Evolutionary conservation across 1,139 yeast species (phyloP).

Genomic region (Candida sp.): DNA sequence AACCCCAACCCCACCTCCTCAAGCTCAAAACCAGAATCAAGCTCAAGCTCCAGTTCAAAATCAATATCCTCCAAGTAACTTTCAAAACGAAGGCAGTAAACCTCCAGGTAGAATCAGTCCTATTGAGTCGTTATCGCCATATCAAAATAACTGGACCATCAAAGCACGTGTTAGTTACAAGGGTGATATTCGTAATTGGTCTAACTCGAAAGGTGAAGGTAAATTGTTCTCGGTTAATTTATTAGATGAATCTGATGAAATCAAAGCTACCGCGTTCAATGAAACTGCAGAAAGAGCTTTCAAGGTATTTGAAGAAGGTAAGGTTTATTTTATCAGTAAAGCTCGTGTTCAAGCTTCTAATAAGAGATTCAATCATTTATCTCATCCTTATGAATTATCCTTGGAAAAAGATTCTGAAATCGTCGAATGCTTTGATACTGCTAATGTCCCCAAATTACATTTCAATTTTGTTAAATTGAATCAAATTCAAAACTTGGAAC

Average conservation of each 20-base stretch:
- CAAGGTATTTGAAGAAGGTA: slow-evolving; percentile 80
- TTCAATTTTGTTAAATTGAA: slow-evolving; percentile 74
- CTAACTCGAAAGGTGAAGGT: slow-evolving; percentile 85
- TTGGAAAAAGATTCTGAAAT: slow-evolving; percentile 79
- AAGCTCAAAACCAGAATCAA: slow-evolving; percentile 1
- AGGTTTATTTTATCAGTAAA: slow-evolving; percentile 80
- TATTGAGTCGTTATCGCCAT: slow-evolving; percentile 88
- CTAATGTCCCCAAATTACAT: slow-evolving; percentile 69
- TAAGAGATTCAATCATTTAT: slow-evolving; percentile 79
- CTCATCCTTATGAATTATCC: slow-evolving; percentile 85
- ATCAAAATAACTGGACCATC: slow-evolving; percentile 87
- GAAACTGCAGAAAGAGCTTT: slow-evolving; percentile 79
- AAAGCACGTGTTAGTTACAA: slow-evolving; percentile 89
- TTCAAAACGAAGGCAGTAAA: slow-evolving; percentile 8
- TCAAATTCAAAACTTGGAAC: slow-evolving; percentile 63
- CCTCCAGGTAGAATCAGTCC: slow-evolving; percentile 48
- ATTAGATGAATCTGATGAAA: slow-evolving; percentile 94
- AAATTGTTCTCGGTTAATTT: slow-evolving; percentile 85
- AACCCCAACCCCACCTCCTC: background rate
- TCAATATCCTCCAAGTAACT: slow-evolving; percentile 16
- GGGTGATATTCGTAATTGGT: slow-evolving; percentile 86
- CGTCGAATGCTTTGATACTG: slow-evolving; percentile 63
- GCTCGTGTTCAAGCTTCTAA: slow-evolving; percentile 83
- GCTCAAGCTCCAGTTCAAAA: slow-evolving; percentile 1
- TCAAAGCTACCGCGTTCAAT: slow-evolving; percentile 92